Evolutionary conservation across 2,329 filamentous ascomycete species (phyloP), one percentile per base, ranked within the genome.

Genomic region (Dichotomopilus funicola): DNA sequence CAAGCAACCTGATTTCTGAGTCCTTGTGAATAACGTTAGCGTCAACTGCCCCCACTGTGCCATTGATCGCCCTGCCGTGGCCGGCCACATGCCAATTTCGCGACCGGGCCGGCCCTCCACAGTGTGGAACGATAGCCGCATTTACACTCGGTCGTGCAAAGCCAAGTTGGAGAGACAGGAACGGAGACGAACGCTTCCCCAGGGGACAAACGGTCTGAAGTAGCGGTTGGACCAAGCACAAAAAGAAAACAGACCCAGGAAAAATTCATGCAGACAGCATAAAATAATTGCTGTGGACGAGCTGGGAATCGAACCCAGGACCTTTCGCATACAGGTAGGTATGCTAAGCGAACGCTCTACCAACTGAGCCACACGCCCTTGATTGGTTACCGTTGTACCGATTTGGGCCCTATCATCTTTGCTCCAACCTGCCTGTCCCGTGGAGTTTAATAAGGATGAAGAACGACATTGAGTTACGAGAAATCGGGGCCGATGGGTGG

Each of bases 271-370:
- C 2, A 10, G 33, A 19, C 3, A 34, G 44, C 44, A 47, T 35
- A 47, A 47, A 34, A 47, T 36, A 49, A 2, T 27, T 27, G 19
- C 19, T 51, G 4, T 62, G 60, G 62, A 59, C 57, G 59, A 54
- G 62, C 59, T 60, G 55, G 60, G 59, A 63, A 61, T 62, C 57
- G 60, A 62, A 63, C 60, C 59, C 55, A 61, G 59, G 57, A 61
- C 59, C 59, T 59, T 60, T 59, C 57, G 55, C 59, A 61, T 53
- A 55, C 53, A 49, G n/a, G 1, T 6, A 12, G 38, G 42, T 42
- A 56, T 59, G 57, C 59, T 59, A 59, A 59, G 59, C 56, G 54
- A 55, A 54, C 56, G 57, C 61, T 62, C 61, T 60, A 61, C 56
- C 59, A 61, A 60, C 54, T 60, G 61, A 62, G 61, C 61, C 56